Conservation (phyloP, 768 basidiomycete species). For the Flagelloscypha sp. region DNA sequence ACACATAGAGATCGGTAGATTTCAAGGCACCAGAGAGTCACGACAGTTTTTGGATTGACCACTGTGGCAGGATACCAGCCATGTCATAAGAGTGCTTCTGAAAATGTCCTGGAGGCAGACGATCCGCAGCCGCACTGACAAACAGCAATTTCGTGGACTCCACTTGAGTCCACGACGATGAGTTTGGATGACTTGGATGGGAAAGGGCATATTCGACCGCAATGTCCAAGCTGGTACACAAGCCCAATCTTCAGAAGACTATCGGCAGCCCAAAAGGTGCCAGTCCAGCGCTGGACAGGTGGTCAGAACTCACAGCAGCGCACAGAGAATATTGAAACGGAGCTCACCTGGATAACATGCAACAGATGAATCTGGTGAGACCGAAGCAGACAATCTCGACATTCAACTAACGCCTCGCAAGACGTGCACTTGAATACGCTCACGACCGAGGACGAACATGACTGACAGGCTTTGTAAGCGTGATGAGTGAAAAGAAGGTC, state of each 20-base stretch:
- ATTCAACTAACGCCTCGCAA: conserved; percentile 1
- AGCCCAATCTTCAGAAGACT: conserved; percentile 1
- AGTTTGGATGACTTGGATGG: neutral
- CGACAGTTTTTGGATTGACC: conserved; percentile 4
- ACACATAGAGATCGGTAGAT: conserved; percentile 1
- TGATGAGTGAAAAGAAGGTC: too few species aligned
- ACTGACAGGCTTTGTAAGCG: too few species aligned
- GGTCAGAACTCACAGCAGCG: neutral
- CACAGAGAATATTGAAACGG: too few species aligned
- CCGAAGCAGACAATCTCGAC: neutral
- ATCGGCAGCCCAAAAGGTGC: neutral
- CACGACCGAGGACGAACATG: too few species aligned
- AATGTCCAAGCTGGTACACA: conserved; percentile 5
- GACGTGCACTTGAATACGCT: neutral
- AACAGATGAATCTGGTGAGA: neutral
- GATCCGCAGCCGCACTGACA: neutral
- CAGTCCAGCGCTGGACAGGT: neutral
- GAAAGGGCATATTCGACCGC: neutral
- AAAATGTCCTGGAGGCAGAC: neutral
- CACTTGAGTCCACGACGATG: conserved; percentile 1
- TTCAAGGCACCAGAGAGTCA: conserved; percentile 1
- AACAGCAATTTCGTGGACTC: neutral
- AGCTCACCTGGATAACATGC: conserved; percentile 1
- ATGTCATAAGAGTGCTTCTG: conserved; percentile 3
- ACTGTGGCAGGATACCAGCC: conserved; percentile 8